A percentile compares a stretch with the other conserved stretches of the same genome.
phyloP scores from a whole-genome alignment of 257 asterid species.

The Forsythia viridissima region DNA sequence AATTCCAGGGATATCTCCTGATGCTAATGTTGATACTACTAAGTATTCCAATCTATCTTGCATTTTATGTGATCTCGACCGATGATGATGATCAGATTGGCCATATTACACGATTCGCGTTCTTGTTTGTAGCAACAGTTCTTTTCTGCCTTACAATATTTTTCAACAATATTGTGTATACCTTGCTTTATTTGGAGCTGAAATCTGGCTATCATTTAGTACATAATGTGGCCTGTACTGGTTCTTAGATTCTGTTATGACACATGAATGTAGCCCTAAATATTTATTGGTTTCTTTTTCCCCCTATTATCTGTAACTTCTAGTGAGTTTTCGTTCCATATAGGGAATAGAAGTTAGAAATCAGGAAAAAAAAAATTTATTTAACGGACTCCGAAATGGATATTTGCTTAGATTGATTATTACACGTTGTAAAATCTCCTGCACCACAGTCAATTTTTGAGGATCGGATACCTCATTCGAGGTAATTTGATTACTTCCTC shows the following conservation, averaged over 20 bases:
- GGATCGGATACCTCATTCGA: too few species aligned
- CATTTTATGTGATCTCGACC: conserved; percentile 14
- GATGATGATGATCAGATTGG: conserved; percentile 23
- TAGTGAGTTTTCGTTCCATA: too few species aligned
- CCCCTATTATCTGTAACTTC: too few species aligned
- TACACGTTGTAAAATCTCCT: too few species aligned
- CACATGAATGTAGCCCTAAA: not conserved
- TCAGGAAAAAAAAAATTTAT: too few species aligned
- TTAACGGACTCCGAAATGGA: too few species aligned
- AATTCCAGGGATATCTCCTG: conserved; percentile 16
- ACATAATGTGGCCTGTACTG: not conserved
- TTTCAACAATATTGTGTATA: conserved; percentile 3
- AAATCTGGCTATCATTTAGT: conserved; percentile 1
- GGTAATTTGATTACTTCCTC: too few species aligned
- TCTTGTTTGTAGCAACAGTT: conserved; percentile 16
- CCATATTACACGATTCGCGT: not conserved
- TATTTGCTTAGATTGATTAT: too few species aligned
- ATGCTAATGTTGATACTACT: conserved; percentile 11
- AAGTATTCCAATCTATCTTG: conserved; percentile 19
- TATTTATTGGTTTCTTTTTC: too few species aligned
- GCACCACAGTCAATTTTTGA: too few species aligned
- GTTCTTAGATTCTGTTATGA: not conserved
- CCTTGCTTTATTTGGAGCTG: conserved; percentile 17
- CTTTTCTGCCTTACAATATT: conserved; percentile 21
- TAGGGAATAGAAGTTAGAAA: too few species aligned